These are phyloP conservation scores for Serendipita sp. DNA, from an alignment of 768 basidiomycete species.

Conservation along the genomic window DNA sequence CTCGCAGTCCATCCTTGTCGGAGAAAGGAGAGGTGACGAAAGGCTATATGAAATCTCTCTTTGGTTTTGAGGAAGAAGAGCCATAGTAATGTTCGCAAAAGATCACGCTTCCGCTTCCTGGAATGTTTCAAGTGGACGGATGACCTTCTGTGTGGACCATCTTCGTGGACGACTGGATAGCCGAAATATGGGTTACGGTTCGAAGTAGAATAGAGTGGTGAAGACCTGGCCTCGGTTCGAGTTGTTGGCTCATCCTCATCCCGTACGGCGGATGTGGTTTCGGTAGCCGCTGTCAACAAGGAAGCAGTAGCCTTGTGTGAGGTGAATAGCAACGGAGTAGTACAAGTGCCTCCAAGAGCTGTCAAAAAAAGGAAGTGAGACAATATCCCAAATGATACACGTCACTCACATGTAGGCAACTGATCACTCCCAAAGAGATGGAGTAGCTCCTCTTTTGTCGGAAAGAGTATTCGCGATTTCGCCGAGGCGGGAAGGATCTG, in stretches of 20 bases:
- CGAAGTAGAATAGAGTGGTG: not conserved
- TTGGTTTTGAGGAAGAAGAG: not conserved
- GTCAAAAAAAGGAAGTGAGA: not conserved
- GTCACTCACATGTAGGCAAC: not conserved
- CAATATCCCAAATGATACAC: not conserved
- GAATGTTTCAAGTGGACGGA: not conserved
- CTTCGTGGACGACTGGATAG: not conserved
- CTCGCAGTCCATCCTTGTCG: too few species aligned
- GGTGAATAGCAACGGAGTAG: not conserved
- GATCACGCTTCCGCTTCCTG: constrained; percentile 5
- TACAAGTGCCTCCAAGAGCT: not conserved
- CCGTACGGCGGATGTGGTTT: not conserved
- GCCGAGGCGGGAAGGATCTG: not conserved
- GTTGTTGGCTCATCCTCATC: not conserved
- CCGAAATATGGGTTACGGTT: not conserved
- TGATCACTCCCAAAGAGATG: not conserved
- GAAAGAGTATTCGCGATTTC: not conserved
- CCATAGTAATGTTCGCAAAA: not conserved
- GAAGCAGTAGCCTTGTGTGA: not conserved
- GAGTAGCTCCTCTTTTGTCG: not conserved
- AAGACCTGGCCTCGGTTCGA: not conserved
- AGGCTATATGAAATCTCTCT: not conserved
- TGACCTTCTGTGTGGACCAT: not conserved
- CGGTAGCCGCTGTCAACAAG: not conserved
- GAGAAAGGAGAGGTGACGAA: too few species aligned